These are phyloP conservation scores for Sporothrix pseudoabietina DNA, from an alignment of 2,329 filamentous ascomycete species.

Conservation along the genomic window DNA sequence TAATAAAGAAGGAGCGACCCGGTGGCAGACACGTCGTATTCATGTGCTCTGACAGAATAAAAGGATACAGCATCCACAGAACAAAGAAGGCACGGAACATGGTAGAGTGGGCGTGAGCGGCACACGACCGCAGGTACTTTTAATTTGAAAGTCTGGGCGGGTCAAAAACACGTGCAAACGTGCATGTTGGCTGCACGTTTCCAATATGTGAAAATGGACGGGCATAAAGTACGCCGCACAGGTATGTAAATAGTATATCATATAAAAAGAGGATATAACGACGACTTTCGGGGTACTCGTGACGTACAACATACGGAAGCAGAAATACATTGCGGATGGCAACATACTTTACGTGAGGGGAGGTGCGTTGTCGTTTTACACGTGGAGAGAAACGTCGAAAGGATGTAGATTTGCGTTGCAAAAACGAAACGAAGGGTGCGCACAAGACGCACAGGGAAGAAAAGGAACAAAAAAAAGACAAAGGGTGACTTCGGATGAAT, in stretches of 20 bases:
- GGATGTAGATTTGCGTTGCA: background rate
- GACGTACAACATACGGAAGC: background rate
- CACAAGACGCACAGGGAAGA: background rate
- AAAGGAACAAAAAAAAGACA: background rate
- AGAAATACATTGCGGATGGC: background rate
- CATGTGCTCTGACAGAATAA: background rate
- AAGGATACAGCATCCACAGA: background rate
- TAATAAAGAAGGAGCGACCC: conserved; percentile 1
- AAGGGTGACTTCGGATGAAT: background rate
- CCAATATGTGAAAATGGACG: background rate
- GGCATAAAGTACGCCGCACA: background rate
- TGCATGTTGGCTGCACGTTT: background rate
- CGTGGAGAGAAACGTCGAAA: conserved; percentile 4
- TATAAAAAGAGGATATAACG: background rate
- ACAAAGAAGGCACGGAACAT: conserved; percentile 4
- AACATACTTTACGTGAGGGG: background rate
- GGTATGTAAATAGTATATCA: no score
- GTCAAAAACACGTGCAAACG: conserved; percentile 3
- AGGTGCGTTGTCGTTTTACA: background rate
- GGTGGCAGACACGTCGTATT: conserved; percentile 1
- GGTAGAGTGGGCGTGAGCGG: background rate
- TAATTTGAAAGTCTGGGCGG: background rate
- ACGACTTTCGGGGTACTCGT: background rate
- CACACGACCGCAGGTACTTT: background rate
- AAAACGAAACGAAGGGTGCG: background rate